Evolutionary conservation across 1,284 basidiomycete genomes (phyloP).

Genomic region (Schizophyllum amplum): DNA sequence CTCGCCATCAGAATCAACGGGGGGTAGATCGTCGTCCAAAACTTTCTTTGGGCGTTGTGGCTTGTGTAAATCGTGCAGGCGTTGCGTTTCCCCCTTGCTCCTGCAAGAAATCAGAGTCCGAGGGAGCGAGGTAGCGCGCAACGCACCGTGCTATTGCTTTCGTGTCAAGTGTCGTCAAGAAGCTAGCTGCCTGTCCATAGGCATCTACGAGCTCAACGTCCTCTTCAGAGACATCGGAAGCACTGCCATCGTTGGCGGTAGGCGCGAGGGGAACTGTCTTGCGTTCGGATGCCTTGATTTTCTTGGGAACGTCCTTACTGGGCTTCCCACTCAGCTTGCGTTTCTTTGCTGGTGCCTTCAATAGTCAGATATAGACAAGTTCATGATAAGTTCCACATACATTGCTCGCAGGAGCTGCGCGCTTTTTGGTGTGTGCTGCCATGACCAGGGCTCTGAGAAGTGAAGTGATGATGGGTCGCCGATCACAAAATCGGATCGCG

Average conservation of each 20-base stretch:
- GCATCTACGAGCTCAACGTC: slow-evolving; percentile 54
- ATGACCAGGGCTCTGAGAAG: no score
- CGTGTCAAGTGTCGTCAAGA: slow-evolving; percentile 57
- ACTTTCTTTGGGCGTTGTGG: slow-evolving; percentile 35
- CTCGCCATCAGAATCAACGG: slow-evolving; percentile 53
- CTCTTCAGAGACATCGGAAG: slow-evolving; percentile 51
- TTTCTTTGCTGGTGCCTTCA: slow-evolving; percentile 33
- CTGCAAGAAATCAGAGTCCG: slow-evolving; percentile 27
- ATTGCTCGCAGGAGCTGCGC: neutral
- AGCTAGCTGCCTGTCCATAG: slow-evolving; percentile 47
- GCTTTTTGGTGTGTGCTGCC: neutral
- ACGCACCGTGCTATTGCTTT: slow-evolving; percentile 65
- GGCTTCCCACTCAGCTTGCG: slow-evolving; percentile 31
- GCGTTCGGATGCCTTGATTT: slow-evolving; percentile 53
- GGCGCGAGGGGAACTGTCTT: slow-evolving; percentile 55
- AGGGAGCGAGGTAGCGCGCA: neutral
- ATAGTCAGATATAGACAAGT: neutral
- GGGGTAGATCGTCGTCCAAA: slow-evolving; percentile 52
- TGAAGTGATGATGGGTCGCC: no score
- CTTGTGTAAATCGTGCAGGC: slow-evolving; percentile 56
- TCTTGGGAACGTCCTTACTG: slow-evolving; percentile 35
- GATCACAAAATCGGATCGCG: no score
- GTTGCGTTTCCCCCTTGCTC: slow-evolving; percentile 70
- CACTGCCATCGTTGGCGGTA: slow-evolving; percentile 30
- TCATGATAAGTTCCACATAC: neutral